Percentiles rank a stretch among this genome's conserved stretches.
Evolutionary conservation across 2,329 filamentous ascomycete species (phyloP).

Genomic region (Penicillium corylophilum): DNA sequence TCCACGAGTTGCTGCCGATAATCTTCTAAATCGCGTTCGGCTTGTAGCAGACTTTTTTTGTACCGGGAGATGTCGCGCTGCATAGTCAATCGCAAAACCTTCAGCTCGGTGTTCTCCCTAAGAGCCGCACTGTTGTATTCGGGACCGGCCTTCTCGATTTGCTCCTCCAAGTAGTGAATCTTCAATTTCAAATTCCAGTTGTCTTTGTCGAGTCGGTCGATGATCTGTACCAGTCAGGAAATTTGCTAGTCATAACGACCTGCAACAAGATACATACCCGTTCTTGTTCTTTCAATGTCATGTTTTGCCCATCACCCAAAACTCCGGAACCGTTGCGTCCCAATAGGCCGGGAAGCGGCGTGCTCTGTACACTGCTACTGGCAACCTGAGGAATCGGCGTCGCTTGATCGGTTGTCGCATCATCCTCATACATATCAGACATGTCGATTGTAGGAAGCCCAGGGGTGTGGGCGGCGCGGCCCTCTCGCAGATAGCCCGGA

Average conservation of each 20-base stretch:
- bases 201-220: slow-evolving; percentile 96
- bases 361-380: slow-evolving; percentile 78
- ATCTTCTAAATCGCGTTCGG: slow-evolving; percentile 81
- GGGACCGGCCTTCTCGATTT: slow-evolving; percentile 79
- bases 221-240: slow-evolving; percentile 53
- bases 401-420: slow-evolving; percentile 64
- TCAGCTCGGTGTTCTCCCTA: slow-evolving; percentile 93
- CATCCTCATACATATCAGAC: slow-evolving; percentile 63
- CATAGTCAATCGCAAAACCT: slow-evolving; percentile 88
- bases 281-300: slow-evolving; percentile 88
- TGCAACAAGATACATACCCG: slow-evolving; percentile 54
- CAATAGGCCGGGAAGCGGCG: slow-evolving; percentile 71
- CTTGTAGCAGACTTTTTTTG: slow-evolving; percentile 76
- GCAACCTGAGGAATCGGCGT: slow-evolving; percentile 75
- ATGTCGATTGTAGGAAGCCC: slow-evolving; percentile 71
- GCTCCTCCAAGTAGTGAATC: slow-evolving; percentile 94
- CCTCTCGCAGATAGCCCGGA: slow-evolving; percentile 63
- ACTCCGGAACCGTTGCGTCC: slow-evolving; percentile 65
- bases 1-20: slow-evolving; percentile 80
- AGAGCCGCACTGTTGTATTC: slow-evolving; percentile 86
- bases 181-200: slow-evolving; percentile 97
- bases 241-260: background rate
- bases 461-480: slow-evolving; percentile 69
- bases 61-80: slow-evolving; percentile 82
- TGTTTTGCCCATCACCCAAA: slow-evolving; percentile 75